Evolutionary conservation across 345 rosid species (phyloP), one percentile per base, ranked within the genome.

Genomic region (Geranium rotundifolium): DNA sequence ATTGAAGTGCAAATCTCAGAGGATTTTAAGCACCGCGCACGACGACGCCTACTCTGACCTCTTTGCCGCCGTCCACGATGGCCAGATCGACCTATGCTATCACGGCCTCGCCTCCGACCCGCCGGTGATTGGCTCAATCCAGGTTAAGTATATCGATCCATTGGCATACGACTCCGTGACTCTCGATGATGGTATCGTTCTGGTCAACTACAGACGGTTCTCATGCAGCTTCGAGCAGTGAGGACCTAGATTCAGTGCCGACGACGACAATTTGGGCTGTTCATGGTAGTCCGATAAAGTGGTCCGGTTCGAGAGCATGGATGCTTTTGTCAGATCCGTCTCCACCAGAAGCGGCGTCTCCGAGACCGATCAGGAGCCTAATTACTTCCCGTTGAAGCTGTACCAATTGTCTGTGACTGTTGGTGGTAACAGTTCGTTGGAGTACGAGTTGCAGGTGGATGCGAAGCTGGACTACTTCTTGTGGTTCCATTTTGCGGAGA

Each of bases 31-130:
- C n/a, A 69, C 84, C 27, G 76, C 87, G 14, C 87, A 84, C 18
- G 86, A 81, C 64, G 99, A 97, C 29, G 89, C 97, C 30, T 95
- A 95, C 61, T 88, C 99, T 54, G 99, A 95, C 82, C 91, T 90
- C 23, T 82, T 88, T 67, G 91, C 89, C 1, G 84, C 80, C 64
- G 83, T 95, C 52, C 57, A 63, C 6, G 97, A 90, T 74, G 95
- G 95, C 4, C 87, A 88, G 57, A 89, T 84, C 0, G 99, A 86
- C 63, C 61, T 95, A 18, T 95, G 99, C 70, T 90, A 90, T 69
- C 88, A 88, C 76, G 85, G 97, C 68, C 81, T 95, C 39, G 99
- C 97, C 58, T 90, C 99, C 16, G 96, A 95, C 61, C 83, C 97
- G 69, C 97, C 97, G 1, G 75, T 90, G n/a, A 73, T 95, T 12